These are phyloP conservation scores for Meredithiella fracta DNA, from an alignment of 2,329 filamentous ascomycete species.

Conservation along the genomic window DNA sequence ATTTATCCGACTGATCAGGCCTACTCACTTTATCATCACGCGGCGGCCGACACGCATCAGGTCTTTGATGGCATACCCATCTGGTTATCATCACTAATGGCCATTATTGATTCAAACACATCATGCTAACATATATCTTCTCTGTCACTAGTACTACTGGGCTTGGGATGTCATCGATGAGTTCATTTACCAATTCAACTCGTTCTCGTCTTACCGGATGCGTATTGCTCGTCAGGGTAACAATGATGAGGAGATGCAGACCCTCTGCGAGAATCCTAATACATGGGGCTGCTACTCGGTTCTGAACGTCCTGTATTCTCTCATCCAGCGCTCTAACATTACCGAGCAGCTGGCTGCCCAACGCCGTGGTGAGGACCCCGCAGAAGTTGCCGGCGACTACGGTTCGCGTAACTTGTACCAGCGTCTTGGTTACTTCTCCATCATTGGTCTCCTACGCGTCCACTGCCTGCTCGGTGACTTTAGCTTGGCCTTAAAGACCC, in stretches of 20 bases:
- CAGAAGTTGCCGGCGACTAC: slow-evolving; percentile 83
- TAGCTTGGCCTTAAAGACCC: slow-evolving; percentile 92
- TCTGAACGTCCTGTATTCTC: slow-evolving; percentile 95
- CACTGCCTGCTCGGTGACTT: slow-evolving; percentile 96
- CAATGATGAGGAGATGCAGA: slow-evolving; percentile 81
- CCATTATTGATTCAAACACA: too few species aligned
- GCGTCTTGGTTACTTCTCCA: slow-evolving; percentile 98
- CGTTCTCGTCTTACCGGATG: slow-evolving; percentile 93
- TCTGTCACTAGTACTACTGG: slow-evolving; percentile 68
- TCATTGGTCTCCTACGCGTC: slow-evolving; percentile 89
- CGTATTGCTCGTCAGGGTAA: slow-evolving; percentile 66
- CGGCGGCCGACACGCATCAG: too few species aligned
- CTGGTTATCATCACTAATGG: too few species aligned
- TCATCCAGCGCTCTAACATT: slow-evolving; percentile 97
- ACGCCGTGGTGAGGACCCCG: slow-evolving; percentile 83
- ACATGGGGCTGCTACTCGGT: slow-evolving; percentile 99
- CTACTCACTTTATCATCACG: not conserved
- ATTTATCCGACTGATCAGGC: not conserved
- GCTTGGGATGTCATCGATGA: slow-evolving; percentile 99
- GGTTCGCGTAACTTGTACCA: slow-evolving; percentile 86
- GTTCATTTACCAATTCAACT: slow-evolving; percentile 99
- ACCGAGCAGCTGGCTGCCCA: slow-evolving; percentile 90
- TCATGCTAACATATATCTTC: slow-evolving; percentile 7
- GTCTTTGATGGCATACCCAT: too few species aligned
- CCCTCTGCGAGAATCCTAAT: slow-evolving; percentile 92